phyloP scores from a whole-genome alignment of 164 flowering plant genomes.

The Brasenia schreberi region DNA sequence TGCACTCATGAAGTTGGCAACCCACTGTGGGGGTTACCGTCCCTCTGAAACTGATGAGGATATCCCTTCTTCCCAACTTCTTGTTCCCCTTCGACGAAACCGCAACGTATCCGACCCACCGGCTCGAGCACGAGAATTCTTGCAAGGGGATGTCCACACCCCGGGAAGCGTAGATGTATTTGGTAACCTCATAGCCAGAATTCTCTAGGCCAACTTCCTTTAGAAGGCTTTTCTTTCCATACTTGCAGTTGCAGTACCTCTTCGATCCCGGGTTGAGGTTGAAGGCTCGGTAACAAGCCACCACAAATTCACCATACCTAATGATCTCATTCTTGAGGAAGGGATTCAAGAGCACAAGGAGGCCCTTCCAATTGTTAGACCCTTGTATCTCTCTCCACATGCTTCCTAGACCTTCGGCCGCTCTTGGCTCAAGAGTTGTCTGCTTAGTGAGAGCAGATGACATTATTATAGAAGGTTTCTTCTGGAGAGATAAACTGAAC shows the following conservation, averaged over 20 bases:
- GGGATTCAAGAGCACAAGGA: slow-evolving; percentile 54
- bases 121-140: slow-evolving; percentile 21
- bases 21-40: slow-evolving; percentile 61
- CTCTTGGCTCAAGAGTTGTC: background rate
- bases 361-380: slow-evolving; percentile 48
- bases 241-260: slow-evolving; percentile 63
- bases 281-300: slow-evolving; percentile 62
- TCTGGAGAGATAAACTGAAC: background rate
- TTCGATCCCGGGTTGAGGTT: slow-evolving; percentile 54
- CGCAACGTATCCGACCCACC: slow-evolving; percentile 80
- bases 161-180: slow-evolving; percentile 72
- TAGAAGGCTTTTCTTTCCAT: slow-evolving; percentile 40
- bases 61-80: slow-evolving; percentile 57
- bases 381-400: slow-evolving; percentile 31
- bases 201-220: slow-evolving; percentile 34
- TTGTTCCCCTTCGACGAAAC: slow-evolving; percentile 31
- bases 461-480: background rate
- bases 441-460: background rate
- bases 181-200: slow-evolving; percentile 55
- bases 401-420: background rate
- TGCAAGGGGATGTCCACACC: slow-evolving; percentile 40
- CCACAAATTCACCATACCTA: slow-evolving; percentile 56
- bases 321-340: slow-evolving; percentile 50
- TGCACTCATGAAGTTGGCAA: slow-evolving; percentile 66
- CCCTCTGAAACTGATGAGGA: slow-evolving; percentile 57